Evolutionary conservation across 2,329 filamentous ascomycete genomes (phyloP).

Genomic region (Chrysosphaeria jannelii): DNA sequence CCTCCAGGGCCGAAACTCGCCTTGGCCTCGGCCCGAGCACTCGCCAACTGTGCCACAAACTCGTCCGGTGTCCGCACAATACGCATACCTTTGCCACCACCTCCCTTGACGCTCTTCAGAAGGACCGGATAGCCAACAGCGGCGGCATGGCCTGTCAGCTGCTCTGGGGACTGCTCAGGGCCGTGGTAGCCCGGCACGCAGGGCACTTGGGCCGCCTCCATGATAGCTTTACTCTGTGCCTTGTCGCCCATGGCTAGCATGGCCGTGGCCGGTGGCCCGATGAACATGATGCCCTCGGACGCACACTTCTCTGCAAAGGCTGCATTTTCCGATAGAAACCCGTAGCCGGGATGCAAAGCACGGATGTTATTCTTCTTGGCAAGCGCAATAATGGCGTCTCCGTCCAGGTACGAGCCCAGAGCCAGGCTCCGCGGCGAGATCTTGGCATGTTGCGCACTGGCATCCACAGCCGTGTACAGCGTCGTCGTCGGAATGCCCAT

Average conservation of each 20-base stretch:
- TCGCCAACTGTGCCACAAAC: slow-evolving; percentile 37
- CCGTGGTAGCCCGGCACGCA: slow-evolving; percentile 95
- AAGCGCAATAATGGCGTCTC: slow-evolving; percentile 67
- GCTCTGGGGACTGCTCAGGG: slow-evolving; percentile 36
- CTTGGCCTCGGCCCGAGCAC: slow-evolving; percentile 43
- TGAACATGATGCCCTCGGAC: slow-evolving; percentile 74
- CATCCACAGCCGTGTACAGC: slow-evolving; percentile 80
- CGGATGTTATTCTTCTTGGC: slow-evolving; percentile 67
- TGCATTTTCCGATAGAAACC: slow-evolving; percentile 83
- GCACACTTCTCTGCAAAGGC: slow-evolving; percentile 68
- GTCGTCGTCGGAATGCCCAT: slow-evolving; percentile 85
- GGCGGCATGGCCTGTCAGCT: slow-evolving; percentile 32
- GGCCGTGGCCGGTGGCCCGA: slow-evolving; percentile 61
- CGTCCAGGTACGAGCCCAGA: slow-evolving; percentile 74
- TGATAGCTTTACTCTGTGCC: slow-evolving; percentile 80
- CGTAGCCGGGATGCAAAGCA: slow-evolving; percentile 87
- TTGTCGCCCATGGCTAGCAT: slow-evolving; percentile 85
- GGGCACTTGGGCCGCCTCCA: slow-evolving; percentile 79
- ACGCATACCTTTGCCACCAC: slow-evolving; percentile 63
- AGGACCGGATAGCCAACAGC: slow-evolving; percentile 40
- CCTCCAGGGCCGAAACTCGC: slow-evolving; percentile 56
- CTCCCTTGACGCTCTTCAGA: slow-evolving; percentile 52
- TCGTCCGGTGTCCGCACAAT: slow-evolving; percentile 39
- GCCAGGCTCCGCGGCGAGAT: slow-evolving; percentile 61
- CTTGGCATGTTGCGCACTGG: slow-evolving; percentile 60